phyloP scores from a whole-genome alignment of 345 rosid species.

The Dovyalis caffra region DNA sequence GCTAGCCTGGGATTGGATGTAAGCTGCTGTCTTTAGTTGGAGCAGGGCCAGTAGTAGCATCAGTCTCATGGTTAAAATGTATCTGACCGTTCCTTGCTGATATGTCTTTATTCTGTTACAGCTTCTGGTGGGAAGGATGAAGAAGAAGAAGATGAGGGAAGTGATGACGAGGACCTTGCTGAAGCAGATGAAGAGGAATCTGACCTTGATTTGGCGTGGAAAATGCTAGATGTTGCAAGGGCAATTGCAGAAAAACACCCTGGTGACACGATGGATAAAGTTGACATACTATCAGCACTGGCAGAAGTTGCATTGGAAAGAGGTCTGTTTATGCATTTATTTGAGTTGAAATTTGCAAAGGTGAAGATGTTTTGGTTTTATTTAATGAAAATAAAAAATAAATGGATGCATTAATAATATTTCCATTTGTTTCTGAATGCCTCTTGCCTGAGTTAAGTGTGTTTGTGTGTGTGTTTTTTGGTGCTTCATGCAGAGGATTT shows the following conservation, averaged over 20 bases:
- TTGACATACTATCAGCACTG: constrained; percentile 71
- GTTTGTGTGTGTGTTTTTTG: constrained; percentile 6
- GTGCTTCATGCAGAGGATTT: constrained; percentile 66
- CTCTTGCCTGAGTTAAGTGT: not conserved
- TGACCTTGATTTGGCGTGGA: constrained; percentile 94
- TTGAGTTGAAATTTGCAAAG: not conserved
- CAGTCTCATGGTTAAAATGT: not conserved
- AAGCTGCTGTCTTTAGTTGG: not conserved
- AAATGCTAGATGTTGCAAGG: constrained; percentile 90
- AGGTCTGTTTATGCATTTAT: constrained; percentile 47
- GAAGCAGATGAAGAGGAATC: constrained; percentile 89
- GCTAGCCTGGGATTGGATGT: not conserved
- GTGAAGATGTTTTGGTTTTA: not conserved
- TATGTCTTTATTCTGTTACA: constrained; percentile 14
- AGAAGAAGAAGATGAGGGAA: constrained; percentile 44
- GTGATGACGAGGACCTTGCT: constrained; percentile 57
- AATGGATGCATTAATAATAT: not conserved
- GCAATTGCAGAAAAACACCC: constrained; percentile 70
- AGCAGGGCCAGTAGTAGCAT: not conserved
- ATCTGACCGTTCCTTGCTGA: not conserved
- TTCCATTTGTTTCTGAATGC: not conserved
- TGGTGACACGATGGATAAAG: constrained; percentile 73
- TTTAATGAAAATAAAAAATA: not conserved
- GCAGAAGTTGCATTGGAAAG: constrained; percentile 91
- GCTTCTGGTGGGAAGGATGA: constrained; percentile 50